Evolutionary conservation across 768 basidiomycete species (phyloP), one percentile per base, ranked within the genome.

Genomic region (Postia placenta): DNA sequence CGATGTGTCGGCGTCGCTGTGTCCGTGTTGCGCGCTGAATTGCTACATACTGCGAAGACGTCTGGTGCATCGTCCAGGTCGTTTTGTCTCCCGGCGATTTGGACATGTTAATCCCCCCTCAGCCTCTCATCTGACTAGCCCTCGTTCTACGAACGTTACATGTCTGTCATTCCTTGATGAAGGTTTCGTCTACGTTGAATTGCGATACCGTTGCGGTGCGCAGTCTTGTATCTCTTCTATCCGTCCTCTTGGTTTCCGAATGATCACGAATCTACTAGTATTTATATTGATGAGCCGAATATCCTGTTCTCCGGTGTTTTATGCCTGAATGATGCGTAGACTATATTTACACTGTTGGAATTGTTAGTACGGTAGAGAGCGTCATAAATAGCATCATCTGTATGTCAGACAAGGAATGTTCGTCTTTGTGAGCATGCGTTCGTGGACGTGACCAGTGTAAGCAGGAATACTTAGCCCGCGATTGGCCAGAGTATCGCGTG

Each of bases 21-120:
- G 50, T 51, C 46, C 53, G 50, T 52, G 23, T 40, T 26, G n/a
- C n/a, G 45, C 27, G 39, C 44, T 39, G 50, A 49, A 53, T 20
- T 45, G 56, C 47, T 54, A 44, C 17, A 15, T 37, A 42, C 25
- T 49, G 40, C 38, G 48, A 49, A 3, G 48, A 49, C 48, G 48
- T 49, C 27, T 42, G 22, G 23, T 49, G 22, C 47, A 48, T 48
- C 36, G 19, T 28, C 19, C 26, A 17, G 37, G 6, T 27, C 44
- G 35, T 45, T 27, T 45, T 45, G 2, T 28, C 44, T 19, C 19
- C 30, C 15, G 30, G 9, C 30, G 30, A 33, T 7, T 33, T n/a
- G 33, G 33, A 35, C 33, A n/a, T 35, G 33, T 35, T 35, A n/a
- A 35, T 39, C 22, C 42, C 42, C 24, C 9, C 19, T 42, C 42